Evolutionary conservation across 148 eudicot genomes (phyloP).

Genomic region (Agrostemma githago): DNA sequence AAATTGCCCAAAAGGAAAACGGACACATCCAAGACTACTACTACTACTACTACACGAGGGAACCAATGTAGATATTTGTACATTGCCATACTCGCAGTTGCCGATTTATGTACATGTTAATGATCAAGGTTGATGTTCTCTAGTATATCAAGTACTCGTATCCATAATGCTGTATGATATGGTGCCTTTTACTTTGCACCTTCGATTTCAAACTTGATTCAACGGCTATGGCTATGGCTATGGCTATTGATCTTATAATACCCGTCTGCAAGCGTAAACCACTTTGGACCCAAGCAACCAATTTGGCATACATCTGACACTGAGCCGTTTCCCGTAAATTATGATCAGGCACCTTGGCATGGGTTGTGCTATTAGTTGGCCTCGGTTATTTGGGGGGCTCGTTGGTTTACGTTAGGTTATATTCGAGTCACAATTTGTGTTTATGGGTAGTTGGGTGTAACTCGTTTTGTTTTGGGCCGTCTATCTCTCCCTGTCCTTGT

Average conservation of each 20-base stretch:
- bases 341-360: too few relatives aligned
- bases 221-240: not conserved
- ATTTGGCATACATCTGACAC: too few relatives aligned
- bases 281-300: not conserved
- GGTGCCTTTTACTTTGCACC: constrained; percentile 11
- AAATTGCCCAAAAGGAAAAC: not conserved
- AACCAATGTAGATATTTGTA: constrained; percentile 26
- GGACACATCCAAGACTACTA: not conserved
- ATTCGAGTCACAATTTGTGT: too few relatives aligned
- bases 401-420: too few relatives aligned
- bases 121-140: constrained; percentile 3
- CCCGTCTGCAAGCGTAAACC: not conserved
- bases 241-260: not conserved
- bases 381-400: too few relatives aligned
- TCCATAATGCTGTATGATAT: constrained; percentile 1
- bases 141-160: constrained; percentile 10
- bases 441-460: too few relatives aligned
- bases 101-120: constrained; percentile 24
- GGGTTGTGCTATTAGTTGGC: too few relatives aligned
- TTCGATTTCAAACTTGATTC: not conserved
- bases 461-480: too few relatives aligned
- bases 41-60: not conserved
- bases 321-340: too few relatives aligned
- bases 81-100: constrained; percentile 17
- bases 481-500: too few relatives aligned